These are phyloP conservation scores for Didymella arachidicola DNA, from an alignment of 2,329 filamentous ascomycete genomes.

Conservation along the genomic window DNA sequence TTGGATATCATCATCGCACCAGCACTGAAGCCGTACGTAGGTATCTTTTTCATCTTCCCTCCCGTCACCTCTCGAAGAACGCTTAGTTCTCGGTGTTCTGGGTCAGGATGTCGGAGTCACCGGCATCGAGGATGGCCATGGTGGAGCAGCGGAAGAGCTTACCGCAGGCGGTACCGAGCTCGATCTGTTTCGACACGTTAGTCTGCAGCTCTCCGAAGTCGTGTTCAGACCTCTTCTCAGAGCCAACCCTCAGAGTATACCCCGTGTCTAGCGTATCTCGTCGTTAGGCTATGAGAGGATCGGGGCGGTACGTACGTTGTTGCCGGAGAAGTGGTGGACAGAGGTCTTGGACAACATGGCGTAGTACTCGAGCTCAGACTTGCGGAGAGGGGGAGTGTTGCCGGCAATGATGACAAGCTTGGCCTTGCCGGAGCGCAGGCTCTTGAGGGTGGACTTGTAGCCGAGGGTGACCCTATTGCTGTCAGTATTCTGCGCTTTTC, in stretches of 20 bases:
- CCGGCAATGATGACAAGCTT: constrained; percentile 96
- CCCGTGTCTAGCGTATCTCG: constrained; percentile 37
- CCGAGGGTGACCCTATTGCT: constrained; percentile 76
- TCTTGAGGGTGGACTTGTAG: constrained; percentile 89
- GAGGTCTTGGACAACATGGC: constrained; percentile 78
- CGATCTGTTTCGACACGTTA: constrained; percentile 77
- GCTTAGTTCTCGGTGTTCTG: constrained; percentile 63
- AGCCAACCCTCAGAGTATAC: constrained; percentile 63
- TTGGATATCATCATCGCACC: constrained; percentile 37
- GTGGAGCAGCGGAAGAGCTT: constrained; percentile 99
- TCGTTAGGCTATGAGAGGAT: constrained; percentile 51
- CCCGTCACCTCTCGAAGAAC: constrained; percentile 7
- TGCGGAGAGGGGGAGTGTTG: constrained; percentile 97
- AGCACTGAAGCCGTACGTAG: constrained; percentile 30
- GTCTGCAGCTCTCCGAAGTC: constrained; percentile 88
- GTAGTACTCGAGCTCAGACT: constrained; percentile 90
- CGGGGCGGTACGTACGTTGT: constrained; percentile 82
- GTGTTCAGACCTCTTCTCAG: constrained; percentile 85
- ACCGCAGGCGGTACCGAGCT: constrained; percentile 97
- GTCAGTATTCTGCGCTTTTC: constrained; percentile 27
- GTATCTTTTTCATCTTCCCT: constrained; percentile 37
- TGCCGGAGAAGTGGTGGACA: constrained; percentile 97
- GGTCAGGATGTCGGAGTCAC: constrained; percentile 92
- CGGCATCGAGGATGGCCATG: constrained; percentile 96
- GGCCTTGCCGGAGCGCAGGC: constrained; percentile 91